Conservation (phyloP, 192 early-diverging fungal species). For the Lobulomyces angularis region DNA sequence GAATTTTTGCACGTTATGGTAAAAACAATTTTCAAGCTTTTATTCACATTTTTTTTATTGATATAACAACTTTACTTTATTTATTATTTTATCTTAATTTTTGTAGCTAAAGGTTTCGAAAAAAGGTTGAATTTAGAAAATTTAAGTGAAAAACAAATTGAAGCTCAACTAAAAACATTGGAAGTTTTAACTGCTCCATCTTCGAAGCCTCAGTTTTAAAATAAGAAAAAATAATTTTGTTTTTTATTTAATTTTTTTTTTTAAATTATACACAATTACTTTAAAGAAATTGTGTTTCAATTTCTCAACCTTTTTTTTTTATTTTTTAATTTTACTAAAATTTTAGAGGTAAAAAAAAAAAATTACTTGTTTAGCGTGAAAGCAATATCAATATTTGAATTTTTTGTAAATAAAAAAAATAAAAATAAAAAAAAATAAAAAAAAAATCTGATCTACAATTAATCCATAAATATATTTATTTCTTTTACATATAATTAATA, state of each 20-base stretch:
- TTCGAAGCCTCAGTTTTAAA: too few species aligned
- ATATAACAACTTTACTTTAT: background rate
- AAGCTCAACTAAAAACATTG: too few species aligned
- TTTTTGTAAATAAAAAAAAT: conserved; percentile 7
- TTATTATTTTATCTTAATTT: conserved; percentile 2
- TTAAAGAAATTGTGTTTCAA: too few species aligned
- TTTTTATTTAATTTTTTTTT: too few species aligned
- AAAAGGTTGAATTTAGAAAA: conserved; percentile 64
- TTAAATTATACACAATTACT: too few species aligned
- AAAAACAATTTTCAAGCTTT: conserved; percentile 6
- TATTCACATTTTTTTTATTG: background rate
- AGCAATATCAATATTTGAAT: conserved; percentile 7
- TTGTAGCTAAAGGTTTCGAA: conserved; percentile 67
- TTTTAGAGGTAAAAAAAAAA: conserved; percentile 10
- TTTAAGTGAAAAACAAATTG: conserved; percentile 57
- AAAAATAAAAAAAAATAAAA: conserved; percentile 5
- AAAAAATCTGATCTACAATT: background rate
- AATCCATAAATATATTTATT: too few species aligned
- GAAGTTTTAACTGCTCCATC: too few species aligned
- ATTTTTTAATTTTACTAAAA: conserved; percentile 18
- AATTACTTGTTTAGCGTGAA: conserved; percentile 14
- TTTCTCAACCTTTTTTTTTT: conserved; percentile 10
- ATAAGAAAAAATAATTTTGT: too few species aligned
- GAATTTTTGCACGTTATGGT: conserved; percentile 87
- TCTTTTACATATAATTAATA: too few species aligned